Base-by-base conservation (phyloP, 805 yeast species). In the Jamesozyma gamospora region DNA sequence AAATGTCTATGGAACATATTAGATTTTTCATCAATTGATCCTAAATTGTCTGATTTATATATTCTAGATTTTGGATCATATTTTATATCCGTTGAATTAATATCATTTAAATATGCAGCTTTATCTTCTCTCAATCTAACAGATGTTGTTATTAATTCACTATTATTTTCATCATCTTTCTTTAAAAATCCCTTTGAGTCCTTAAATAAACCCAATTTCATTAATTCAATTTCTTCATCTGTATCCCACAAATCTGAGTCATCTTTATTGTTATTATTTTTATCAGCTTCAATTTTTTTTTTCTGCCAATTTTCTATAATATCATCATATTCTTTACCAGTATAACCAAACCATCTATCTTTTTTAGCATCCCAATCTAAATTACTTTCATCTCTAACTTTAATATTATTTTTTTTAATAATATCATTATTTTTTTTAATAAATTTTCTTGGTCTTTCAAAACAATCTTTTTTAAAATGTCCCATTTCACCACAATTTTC, bases 311-410 rank as follows among this genome's bases (percentile, higher is more conserved):
- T 63, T 37, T 60, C 55, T 5, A 76, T 49, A 25, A 72, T 70
- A 11, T 67, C 62, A 35, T 69, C 71, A 64, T 82, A 83, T 39
- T 81, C 85, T 10, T 66, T 64, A 1, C 74, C 68, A 34, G 80
- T 77, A 53, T 75, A 82, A 0, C 94, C 94, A 52, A 73, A 81
- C 94, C 92, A 84, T 42, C 85, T 66, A 58, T 84, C 94, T 42
- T 87, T 63, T 46, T 79, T 80, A 10, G 78, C 71, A 50, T 82
- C 94, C 70, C 77, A 84, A 34, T 62, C 36, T 51, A 58, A 34
- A 47, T 59, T 35, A 41, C 49, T 36, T 36, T 43, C 32, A 45
- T 42, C 38, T 39, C 49, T 35, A 10, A 46, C 46, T 28, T 52
- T 49, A 4, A 55, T 41, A 21, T 5, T n/a, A 11, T 45, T 40